Evolutionary conservation across 768 basidiomycete genomes (phyloP), one percentile per base, ranked within the genome.

Genomic region (Cystoderma amianthinum): DNA sequence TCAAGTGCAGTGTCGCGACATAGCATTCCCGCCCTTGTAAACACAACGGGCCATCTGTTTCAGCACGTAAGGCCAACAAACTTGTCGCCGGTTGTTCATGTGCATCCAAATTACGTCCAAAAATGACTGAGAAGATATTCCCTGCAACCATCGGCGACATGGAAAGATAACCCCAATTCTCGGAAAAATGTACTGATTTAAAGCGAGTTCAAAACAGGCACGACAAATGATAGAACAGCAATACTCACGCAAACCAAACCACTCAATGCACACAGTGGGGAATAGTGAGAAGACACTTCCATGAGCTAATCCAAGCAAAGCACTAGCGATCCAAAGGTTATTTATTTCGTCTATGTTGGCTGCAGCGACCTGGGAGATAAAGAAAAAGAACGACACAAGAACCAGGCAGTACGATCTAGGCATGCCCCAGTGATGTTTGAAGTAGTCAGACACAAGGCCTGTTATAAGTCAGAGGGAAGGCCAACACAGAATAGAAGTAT

Each of bases 161-260:
- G 15, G 78, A 76, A 18, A 85, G 67, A 54, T 75, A 87, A 6
- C 90, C 90, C 85, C 84, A 91, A 60, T 93, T 93, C 63, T 92
- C 83, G 1, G 81, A 82, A 49, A 87, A 85, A 44, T 64, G 62
- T 2, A 60, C 62, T 64, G 38, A 13, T 23, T 13, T 74, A 20
- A n/a, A n/a, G n/a, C n/a, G n/a, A n/a, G n/a, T n/a, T n/a, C n/a
- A n/a, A n/a, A n/a, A n/a, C n/a, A n/a, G n/a, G n/a, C n/a, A n/a
- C n/a, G n/a, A n/a, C n/a, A 13, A 39, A 20, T 3, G 38, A 12
- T 3, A 11, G 7, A 3, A 3, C 17, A 39, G 21, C 12, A 23
- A 39, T 74, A 78, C 85, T 53, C 51, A 87, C 87, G 67, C 52
- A 94, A 67, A 5, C 91, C 91, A 49, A 93, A 94, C 88, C 87